phyloP scores from a whole-genome alignment of 2,329 filamentous ascomycete genomes.

The Aspergillus sp. region DNA sequence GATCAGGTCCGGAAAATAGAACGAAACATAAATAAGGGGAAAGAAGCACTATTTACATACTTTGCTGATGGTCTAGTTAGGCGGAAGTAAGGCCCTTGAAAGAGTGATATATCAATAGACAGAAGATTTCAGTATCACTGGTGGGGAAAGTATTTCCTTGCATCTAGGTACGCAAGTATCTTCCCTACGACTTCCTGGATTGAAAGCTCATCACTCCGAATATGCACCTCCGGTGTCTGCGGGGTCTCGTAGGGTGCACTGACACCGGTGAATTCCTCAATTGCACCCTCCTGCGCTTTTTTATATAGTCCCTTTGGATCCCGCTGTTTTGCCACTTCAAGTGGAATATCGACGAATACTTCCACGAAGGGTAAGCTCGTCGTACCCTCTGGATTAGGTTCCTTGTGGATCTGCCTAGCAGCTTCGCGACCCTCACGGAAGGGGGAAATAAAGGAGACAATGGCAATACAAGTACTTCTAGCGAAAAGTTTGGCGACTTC shows the following conservation, averaged over 20 bases:
- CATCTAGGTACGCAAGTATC: conserved; percentile 70
- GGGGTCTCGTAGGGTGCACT: conserved; percentile 92
- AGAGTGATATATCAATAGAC: too few relatives aligned
- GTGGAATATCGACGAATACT: conserved; percentile 83
- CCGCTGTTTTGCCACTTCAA: conserved; percentile 86
- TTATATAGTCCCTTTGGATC: conserved; percentile 98
- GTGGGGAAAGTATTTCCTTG: conserved; percentile 53
- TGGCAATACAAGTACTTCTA: conserved; percentile 74
- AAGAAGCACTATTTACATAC: too few relatives aligned
- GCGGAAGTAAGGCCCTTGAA: too few relatives aligned
- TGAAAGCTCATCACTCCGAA: conserved; percentile 64
- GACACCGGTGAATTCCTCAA: conserved; percentile 95
- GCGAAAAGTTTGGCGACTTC: conserved; percentile 97
- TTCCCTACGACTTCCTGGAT: conserved; percentile 82
- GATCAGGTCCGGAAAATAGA: too few relatives aligned
- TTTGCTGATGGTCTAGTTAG: too few relatives aligned
- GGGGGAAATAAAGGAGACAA: conserved; percentile 95
- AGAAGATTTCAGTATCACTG: too few relatives aligned
- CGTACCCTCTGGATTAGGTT: conserved; percentile 49
- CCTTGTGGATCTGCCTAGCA: conserved; percentile 70
- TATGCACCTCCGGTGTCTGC: conserved; percentile 73
- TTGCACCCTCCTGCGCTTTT: conserved; percentile 86
- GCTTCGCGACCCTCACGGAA: conserved; percentile 79
- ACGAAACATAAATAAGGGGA: too few relatives aligned
- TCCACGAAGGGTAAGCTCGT: conserved; percentile 77